phyloP scores from a whole-genome alignment of 768 basidiomycete species.

The Sporobolomyces roseus region DNA sequence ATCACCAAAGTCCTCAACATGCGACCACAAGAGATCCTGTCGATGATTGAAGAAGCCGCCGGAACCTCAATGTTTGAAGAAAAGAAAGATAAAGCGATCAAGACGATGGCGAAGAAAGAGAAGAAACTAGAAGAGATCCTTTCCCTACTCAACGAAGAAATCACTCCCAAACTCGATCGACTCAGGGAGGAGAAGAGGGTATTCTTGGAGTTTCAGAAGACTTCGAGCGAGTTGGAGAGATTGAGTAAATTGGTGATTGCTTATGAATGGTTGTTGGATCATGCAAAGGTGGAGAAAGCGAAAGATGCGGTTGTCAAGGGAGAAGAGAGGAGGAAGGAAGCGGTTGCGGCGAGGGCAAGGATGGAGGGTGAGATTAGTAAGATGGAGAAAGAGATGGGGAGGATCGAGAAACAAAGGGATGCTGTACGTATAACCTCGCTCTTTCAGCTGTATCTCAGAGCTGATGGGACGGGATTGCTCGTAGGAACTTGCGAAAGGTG shows the following conservation, averaged over 20 bases:
- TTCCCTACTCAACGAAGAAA: conserved; percentile 74
- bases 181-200: conserved; percentile 82
- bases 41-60: conserved; percentile 97
- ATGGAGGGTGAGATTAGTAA: conserved; percentile 64
- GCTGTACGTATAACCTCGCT: too few relatives aligned
- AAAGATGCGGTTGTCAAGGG: conserved; percentile 46
- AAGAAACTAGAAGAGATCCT: conserved; percentile 88
- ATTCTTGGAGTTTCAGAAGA: conserved; percentile 85
- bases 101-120: conserved; percentile 95
- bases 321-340: conserved; percentile 48
- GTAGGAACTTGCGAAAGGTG: conserved; percentile 88
- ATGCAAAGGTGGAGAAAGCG: conserved; percentile 46
- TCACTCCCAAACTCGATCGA: conserved; percentile 87
- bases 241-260: conserved; percentile 76
- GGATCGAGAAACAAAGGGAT: conserved; percentile 71
- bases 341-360: conserved; percentile 55
- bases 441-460: too few relatives aligned
- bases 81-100: conserved; percentile 90
- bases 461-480: too few relatives aligned
- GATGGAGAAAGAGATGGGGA: conserved; percentile 66
- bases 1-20: conserved; percentile 99
- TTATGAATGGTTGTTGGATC: conserved; percentile 67
- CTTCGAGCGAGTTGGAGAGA: conserved; percentile 77
- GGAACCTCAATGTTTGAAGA: conserved; percentile 99
- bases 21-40: conserved; percentile 94